These are phyloP conservation scores for Brassica incana DNA, from an alignment of 345 rosid genomes.

Conservation along the genomic window DNA sequence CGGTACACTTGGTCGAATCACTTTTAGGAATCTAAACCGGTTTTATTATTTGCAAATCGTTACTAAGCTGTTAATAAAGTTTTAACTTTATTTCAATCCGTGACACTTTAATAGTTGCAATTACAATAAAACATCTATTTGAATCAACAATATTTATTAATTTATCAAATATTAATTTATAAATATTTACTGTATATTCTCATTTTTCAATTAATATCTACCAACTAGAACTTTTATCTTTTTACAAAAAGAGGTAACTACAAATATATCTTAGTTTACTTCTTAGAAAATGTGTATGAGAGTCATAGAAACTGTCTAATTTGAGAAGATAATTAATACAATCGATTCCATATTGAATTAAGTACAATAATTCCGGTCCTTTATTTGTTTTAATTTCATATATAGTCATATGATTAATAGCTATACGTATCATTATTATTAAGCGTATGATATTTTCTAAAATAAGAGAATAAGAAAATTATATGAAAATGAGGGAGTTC, in stretches of 20 bases:
- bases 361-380: neutral
- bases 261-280: neutral
- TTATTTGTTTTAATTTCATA: conserved; percentile 13
- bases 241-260: neutral
- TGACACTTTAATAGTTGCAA: neutral
- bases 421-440: conserved; percentile 20
- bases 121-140: neutral
- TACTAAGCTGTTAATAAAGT: neutral
- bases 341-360: neutral
- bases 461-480: neutral
- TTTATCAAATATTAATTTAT: neutral
- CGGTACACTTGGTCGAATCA: no score
- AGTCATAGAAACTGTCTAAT: neutral
- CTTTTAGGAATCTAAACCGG: conserved; percentile 11
- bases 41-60: neutral
- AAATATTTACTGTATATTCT: neutral
- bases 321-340: neutral
- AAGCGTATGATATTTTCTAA: conserved; percentile 20
- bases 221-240: neutral
- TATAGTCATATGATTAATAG: conserved; percentile 32
- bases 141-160: neutral
- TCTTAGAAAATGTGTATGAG: neutral
- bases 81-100: conserved; percentile 10
- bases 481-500: conserved; percentile 6
- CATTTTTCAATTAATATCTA: neutral